These are phyloP conservation scores for Alternaria postmessia DNA, from an alignment of 2,329 filamentous ascomycete genomes.

Conservation along the genomic window DNA sequence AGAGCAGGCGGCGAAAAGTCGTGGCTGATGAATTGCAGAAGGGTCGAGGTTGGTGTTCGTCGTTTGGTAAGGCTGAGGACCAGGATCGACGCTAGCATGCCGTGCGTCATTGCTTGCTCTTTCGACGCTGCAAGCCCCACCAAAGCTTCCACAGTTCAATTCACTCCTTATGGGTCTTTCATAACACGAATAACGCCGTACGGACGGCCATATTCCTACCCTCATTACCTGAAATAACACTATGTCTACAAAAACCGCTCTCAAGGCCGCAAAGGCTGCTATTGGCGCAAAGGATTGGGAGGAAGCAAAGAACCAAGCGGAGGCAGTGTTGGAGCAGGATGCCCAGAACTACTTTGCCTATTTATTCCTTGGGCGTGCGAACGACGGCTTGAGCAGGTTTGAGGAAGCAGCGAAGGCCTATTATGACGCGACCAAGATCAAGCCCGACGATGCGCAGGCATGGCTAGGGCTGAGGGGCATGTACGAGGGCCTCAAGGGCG, in stretches of 20 bases:
- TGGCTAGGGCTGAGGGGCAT: constrained; percentile 90
- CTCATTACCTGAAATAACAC: not conserved
- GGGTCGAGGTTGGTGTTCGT: constrained; percentile 32
- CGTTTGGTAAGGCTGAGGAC: constrained; percentile 38
- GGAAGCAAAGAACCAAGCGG: constrained; percentile 74
- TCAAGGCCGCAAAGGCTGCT: constrained; percentile 82
- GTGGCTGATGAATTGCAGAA: constrained; percentile 3
- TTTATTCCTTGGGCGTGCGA: constrained; percentile 86
- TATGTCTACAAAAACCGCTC: constrained; percentile 68
- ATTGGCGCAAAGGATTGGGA: constrained; percentile 82
- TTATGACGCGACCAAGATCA: constrained; percentile 72
- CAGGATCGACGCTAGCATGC: constrained; percentile 31
- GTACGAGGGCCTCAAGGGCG: constrained; percentile 77
- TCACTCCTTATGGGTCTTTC: constrained; percentile 30
- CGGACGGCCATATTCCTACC: constrained; percentile 5
- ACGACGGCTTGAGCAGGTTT: constrained; percentile 76
- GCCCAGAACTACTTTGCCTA: constrained; percentile 84
- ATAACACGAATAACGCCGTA: constrained; percentile 27
- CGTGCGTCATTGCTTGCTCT: constrained; percentile 34
- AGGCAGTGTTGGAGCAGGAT: constrained; percentile 74
- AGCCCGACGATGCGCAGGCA: constrained; percentile 78
- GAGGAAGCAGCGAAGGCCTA: constrained; percentile 82
- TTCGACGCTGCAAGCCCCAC: constrained; percentile 19
- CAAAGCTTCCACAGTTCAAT: constrained; percentile 11
- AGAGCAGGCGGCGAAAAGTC: not conserved